Percentiles rank a stretch among this genome's conserved stretches.
These are phyloP conservation scores for Chaetomium sp. DNA, from an alignment of 2,329 filamentous ascomycete species.

Conservation along the genomic window DNA sequence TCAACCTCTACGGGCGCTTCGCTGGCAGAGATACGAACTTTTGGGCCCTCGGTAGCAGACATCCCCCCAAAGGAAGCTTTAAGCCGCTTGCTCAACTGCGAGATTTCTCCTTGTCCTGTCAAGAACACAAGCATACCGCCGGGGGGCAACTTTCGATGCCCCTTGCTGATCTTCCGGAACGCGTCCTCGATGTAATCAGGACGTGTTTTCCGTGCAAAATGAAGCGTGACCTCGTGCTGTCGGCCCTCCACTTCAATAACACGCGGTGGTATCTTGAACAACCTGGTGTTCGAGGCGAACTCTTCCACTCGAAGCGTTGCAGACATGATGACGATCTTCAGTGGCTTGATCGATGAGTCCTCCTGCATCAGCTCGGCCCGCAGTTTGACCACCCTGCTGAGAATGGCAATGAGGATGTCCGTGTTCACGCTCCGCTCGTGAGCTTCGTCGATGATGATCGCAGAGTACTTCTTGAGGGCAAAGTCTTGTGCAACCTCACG, in stretches of 20 bases:
- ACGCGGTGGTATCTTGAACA: constrained; percentile 75
- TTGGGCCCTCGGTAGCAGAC: constrained; percentile 52
- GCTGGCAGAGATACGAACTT: constrained; percentile 67
- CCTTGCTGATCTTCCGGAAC: constrained; percentile 78
- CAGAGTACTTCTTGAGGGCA: constrained; percentile 80
- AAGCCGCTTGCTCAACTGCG: constrained; percentile 70
- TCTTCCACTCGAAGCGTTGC: constrained; percentile 88
- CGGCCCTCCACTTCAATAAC: constrained; percentile 85
- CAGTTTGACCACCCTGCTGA: constrained; percentile 84
- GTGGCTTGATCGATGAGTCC: constrained; percentile 62
- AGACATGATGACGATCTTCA: constrained; percentile 98
- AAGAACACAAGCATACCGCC: constrained; percentile 92
- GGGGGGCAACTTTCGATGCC: constrained; percentile 81
- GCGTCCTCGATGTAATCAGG: constrained; percentile 88
- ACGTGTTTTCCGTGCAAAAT: constrained; percentile 78
- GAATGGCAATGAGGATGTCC: constrained; percentile 95
- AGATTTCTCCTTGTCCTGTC: constrained; percentile 89
- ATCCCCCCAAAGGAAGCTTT: constrained; percentile 59
- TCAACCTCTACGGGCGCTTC: constrained; percentile 78
- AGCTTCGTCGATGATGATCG: constrained; percentile 91
- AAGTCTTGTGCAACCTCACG: constrained; percentile 90
- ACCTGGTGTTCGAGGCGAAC: constrained; percentile 72
- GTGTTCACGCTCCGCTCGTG: constrained; percentile 97
- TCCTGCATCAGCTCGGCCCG: constrained; percentile 68
- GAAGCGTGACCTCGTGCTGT: constrained; percentile 82